These are phyloP conservation scores for Bipolaris sorokiniana DNA, from an alignment of 2,329 filamentous ascomycete genomes.

Conservation along the genomic window DNA sequence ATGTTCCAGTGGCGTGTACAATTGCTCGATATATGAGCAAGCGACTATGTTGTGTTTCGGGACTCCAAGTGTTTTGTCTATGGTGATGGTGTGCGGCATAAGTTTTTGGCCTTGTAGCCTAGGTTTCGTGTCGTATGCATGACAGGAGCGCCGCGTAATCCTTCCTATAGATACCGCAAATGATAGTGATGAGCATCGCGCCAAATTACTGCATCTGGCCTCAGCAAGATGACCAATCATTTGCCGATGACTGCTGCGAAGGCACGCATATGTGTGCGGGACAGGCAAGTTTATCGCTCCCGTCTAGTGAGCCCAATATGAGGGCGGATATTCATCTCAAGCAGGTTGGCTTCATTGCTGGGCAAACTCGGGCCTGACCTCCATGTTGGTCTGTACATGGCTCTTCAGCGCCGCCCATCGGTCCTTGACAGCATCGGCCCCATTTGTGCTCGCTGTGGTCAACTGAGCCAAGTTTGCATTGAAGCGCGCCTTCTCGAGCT, in stretches of 20 bases:
- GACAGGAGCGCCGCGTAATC: background rate
- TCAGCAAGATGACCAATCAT: background rate
- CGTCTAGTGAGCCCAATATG: background rate
- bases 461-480: conserved; percentile 81
- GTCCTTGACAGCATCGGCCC: conserved; percentile 32
- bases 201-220: background rate
- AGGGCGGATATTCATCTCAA: background rate
- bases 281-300: background rate
- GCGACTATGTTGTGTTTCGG: background rate
- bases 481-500: conserved; percentile 82
- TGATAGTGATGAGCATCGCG: background rate
- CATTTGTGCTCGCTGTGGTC: conserved; percentile 44
- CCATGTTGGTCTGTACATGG: conserved; percentile 87
- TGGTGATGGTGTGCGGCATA: background rate
- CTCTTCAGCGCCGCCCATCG: conserved; percentile 81
- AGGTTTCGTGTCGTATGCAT: background rate
- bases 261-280: background rate
- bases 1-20: background rate
- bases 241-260: background rate
- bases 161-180: background rate
- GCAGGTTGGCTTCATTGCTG: conserved; percentile 18
- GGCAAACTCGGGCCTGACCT: conserved; percentile 79
- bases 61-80: background rate
- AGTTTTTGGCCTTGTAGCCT: background rate
- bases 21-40: background rate